Conservation (phyloP, 768 basidiomycete species). For the Panus rudis region DNA sequence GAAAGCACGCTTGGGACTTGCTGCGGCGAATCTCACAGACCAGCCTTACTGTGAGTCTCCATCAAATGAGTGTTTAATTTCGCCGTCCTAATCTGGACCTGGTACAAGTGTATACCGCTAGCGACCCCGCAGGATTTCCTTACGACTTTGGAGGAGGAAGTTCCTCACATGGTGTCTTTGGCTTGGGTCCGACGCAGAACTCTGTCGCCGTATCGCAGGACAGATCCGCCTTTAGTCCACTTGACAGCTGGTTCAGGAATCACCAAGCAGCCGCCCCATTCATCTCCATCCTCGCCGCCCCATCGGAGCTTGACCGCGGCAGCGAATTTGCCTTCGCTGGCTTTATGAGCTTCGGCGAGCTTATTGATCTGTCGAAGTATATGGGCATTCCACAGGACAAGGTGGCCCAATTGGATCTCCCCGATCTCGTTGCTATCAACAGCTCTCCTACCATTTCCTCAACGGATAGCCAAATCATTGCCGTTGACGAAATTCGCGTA, state of each 20-base stretch:
- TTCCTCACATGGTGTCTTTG: conserved; percentile 4
- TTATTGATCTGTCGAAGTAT: no score
- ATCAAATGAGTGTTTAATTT: neutral
- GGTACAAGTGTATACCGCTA: neutral
- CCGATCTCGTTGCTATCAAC: conserved; percentile 1
- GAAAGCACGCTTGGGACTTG: conserved; percentile 1
- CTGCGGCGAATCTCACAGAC: neutral
- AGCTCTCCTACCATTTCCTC: conserved; percentile 1
- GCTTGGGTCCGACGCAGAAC: neutral
- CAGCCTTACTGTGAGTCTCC: no score
- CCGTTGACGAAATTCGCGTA: neutral
- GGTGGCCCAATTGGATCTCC: no score
- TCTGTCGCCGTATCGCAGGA: no score
- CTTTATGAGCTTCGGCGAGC: conserved; percentile 7
- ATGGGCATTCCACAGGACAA: no score
- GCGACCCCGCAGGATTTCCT: neutral
- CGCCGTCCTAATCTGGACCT: neutral
- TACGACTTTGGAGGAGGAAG: neutral
- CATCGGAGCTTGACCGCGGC: neutral
- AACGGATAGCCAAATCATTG: no score
- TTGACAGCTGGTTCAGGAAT: no score
- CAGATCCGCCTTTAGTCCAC: no score
- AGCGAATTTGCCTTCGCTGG: conserved; percentile 3
- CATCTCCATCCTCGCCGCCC: conserved; percentile 6
- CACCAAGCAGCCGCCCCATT: no score